Percentiles rank a stretch among this genome's conserved stretches.
These are phyloP conservation scores for Lunasporangiospora selenospora DNA, from an alignment of 192 early-diverging fungal genomes.

Conservation along the genomic window DNA sequence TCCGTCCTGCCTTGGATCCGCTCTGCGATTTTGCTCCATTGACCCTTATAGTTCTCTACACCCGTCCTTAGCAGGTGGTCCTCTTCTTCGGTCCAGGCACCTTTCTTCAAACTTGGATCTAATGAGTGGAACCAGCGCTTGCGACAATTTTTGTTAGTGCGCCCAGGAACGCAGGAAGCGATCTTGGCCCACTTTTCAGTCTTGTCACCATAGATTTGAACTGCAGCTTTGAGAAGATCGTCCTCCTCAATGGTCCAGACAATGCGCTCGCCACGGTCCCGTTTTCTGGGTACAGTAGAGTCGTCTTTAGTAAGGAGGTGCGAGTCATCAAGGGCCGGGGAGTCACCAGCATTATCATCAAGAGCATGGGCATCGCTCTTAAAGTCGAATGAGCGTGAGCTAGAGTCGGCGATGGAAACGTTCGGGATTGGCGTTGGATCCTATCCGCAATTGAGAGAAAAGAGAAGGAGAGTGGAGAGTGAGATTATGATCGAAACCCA, in stretches of 20 bases:
- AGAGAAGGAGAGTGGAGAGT: too few relatives aligned
- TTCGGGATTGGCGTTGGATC: too few relatives aligned
- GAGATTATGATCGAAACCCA: too few relatives aligned
- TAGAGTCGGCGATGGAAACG: too few relatives aligned
- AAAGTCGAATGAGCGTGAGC: slow-evolving; percentile 24
- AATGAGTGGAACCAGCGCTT: slow-evolving; percentile 86
- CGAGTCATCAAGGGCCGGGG: too few relatives aligned
- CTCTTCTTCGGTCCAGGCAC: slow-evolving; percentile 84
- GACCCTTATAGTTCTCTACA: slow-evolving; percentile 69
- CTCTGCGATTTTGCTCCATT: slow-evolving; percentile 87
- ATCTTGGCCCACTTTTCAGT: slow-evolving; percentile 83
- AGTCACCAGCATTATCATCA: too few relatives aligned
- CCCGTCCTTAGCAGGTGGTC: slow-evolving; percentile 74
- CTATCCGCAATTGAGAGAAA: too few relatives aligned
- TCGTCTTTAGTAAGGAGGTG: slow-evolving; percentile 22
- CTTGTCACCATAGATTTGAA: slow-evolving; percentile 75
- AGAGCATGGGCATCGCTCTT: too few relatives aligned
- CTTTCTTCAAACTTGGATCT: slow-evolving; percentile 76
- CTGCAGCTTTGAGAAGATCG: slow-evolving; percentile 72
- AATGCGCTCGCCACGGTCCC: slow-evolving; percentile 41
- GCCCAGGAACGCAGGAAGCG: slow-evolving; percentile 74
- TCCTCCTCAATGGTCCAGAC: slow-evolving; percentile 87
- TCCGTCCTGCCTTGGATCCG: slow-evolving; percentile 83
- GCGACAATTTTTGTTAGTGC: slow-evolving; percentile 83
- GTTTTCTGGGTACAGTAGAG: slow-evolving; percentile 15